A percentile compares a stretch with the other conserved stretches of the same genome.
Conservation (phyloP, 805 yeast species). For the Lipomyces sp. region DNA sequence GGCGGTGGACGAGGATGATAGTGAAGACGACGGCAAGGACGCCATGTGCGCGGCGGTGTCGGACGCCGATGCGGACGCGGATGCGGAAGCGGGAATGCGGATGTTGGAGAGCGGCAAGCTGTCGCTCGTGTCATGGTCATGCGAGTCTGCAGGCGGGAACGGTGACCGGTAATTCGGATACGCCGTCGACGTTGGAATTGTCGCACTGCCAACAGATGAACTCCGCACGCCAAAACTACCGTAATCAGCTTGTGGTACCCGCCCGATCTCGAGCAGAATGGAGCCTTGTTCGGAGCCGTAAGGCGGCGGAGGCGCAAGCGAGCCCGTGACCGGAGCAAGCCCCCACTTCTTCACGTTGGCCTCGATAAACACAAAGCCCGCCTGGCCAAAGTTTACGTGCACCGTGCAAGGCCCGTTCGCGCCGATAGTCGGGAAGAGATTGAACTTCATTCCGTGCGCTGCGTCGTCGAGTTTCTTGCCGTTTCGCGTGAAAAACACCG, state of each 20-base stretch:
- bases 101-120: slow-evolving; percentile 4
- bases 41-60: too few species aligned
- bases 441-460: slow-evolving; percentile 65
- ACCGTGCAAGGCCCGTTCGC: slow-evolving; percentile 75
- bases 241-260: slow-evolving; percentile 4
- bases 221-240: slow-evolving; percentile 10
- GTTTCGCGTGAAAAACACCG: slow-evolving; percentile 88
- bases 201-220: too few species aligned
- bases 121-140: slow-evolving; percentile 14
- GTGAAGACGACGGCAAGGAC: slow-evolving; percentile 3
- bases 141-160: slow-evolving; percentile 14
- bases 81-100: not conserved
- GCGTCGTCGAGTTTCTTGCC: slow-evolving; percentile 87
- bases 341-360: slow-evolving; percentile 96
- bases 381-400: slow-evolving; percentile 86
- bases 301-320: slow-evolving; percentile 89
- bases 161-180: slow-evolving; percentile 14
- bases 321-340: slow-evolving; percentile 84
- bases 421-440: slow-evolving; percentile 85
- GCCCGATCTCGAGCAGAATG: slow-evolving; percentile 57
- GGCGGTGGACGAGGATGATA: slow-evolving; percentile 1
- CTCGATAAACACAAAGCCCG: slow-evolving; percentile 86
- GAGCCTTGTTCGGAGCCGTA: slow-evolving; percentile 78
- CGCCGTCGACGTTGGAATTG: not conserved
- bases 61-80: too few species aligned